These are phyloP conservation scores for Penicillium sp. DNA, from an alignment of 2,329 filamentous ascomycete genomes.

Conservation along the genomic window DNA sequence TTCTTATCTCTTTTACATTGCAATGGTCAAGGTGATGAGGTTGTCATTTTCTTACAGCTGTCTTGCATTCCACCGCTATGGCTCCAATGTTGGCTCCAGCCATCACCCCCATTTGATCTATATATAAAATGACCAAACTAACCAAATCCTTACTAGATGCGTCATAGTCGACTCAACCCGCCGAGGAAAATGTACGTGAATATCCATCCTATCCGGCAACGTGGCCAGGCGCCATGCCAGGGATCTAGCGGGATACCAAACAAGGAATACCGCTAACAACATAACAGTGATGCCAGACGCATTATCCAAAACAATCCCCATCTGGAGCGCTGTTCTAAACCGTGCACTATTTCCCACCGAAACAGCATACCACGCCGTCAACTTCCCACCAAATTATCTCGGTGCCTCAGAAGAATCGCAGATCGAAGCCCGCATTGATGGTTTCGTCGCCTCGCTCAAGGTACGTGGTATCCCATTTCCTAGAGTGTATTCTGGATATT, in stretches of 20 bases:
- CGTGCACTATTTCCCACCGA: slow-evolving; percentile 70
- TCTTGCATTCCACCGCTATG: not conserved
- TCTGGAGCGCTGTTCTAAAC: slow-evolving; percentile 92
- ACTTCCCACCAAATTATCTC: slow-evolving; percentile 73
- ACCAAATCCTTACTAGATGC: slow-evolving; percentile 37
- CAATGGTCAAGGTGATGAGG: not conserved
- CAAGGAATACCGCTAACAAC: not conserved
- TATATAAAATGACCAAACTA: slow-evolving; percentile 12
- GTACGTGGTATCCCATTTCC: slow-evolving; percentile 28
- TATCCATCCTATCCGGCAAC: no score
- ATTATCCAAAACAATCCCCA: slow-evolving; percentile 87
- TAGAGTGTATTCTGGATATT: no score
- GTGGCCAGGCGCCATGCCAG: no score
- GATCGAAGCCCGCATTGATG: slow-evolving; percentile 67
- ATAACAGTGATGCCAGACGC: slow-evolving; percentile 83
- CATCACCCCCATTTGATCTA: no score
- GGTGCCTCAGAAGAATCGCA: slow-evolving; percentile 78
- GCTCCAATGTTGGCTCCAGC: not conserved
- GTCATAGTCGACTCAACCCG: slow-evolving; percentile 93
- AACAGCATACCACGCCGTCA: slow-evolving; percentile 57
- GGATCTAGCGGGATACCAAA: not conserved
- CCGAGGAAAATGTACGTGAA: slow-evolving; percentile 74
- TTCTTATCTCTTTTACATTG: no score
- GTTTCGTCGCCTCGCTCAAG: slow-evolving; percentile 57
- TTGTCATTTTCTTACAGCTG: not conserved